Evolutionary conservation across 2,329 filamentous ascomycete genomes (phyloP), one percentile per base, ranked within the genome.

Genomic region (Aspergillus sp.): DNA sequence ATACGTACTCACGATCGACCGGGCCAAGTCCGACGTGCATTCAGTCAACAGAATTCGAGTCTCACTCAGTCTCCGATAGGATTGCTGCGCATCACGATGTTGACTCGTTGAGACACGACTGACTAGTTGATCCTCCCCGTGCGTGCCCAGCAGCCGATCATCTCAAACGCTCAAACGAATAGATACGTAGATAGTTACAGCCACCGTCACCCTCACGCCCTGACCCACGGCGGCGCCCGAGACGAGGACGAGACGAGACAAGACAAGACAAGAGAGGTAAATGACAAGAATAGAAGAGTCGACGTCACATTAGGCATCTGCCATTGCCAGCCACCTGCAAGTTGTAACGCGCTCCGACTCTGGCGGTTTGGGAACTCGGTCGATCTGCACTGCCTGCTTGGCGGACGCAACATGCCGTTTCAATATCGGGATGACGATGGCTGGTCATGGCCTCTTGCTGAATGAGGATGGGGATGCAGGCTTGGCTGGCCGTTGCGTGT

Each of bases 401-500:
- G 44, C 27, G 27, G 27, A 31, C 27, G 27, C 27, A 31, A 31
- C 27, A 31, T 31, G 27, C 27, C 27, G 9, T 31, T 9, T 31
- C 8, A 37, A 37, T 37, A 37, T 37, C 33, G 9, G 14, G 6
- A 15, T 37, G 12, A 12, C 15, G 15, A 5, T 15, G 7, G 7
- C 5, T 37, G 33, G 33, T 35, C 33, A 24, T 31, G 35, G 12
- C 15, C 35, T 11, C 19, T 44, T 44, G 41, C 41, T 27, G 15
- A 21, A 40, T 50, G 48, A 35, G 33, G 35, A 50, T 50, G n/a
- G 35, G 11, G 35, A 40, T 49, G 46, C 21, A 50, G 48, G 19
- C 48, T 50, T 50, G 48, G 48, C 48, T 49, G 31, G 44, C 46
- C 46, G 31, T 33, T 49, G 33, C 24, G 27, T 40, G 48, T 50